These are phyloP conservation scores for Articulospora tetracladia DNA, from an alignment of 495 filamentous ascomycete species.

Conservation along the genomic window DNA sequence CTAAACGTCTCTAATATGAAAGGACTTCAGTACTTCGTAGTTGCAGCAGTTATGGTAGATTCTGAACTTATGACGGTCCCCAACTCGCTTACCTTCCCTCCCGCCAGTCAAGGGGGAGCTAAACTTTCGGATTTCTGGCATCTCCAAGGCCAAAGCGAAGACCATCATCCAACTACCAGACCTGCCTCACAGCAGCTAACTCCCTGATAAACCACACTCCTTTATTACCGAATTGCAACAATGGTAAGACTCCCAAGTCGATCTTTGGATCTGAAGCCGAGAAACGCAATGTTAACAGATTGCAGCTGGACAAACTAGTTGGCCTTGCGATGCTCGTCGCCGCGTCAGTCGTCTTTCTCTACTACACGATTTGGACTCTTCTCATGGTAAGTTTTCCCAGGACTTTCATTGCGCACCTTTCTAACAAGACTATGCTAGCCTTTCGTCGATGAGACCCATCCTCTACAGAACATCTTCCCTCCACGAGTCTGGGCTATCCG, in stretches of 20 bases:
- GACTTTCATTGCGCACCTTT: conserved; percentile 2
- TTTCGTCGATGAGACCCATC: conserved; percentile 92
- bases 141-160: background rate
- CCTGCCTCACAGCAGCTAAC: conserved; percentile 39
- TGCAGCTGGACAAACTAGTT: conserved; percentile 88
- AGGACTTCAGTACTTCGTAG: too few species aligned
- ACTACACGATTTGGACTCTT: conserved; percentile 98
- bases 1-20: too few species aligned
- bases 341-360: conserved; percentile 93
- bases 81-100: background rate
- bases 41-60: too few species aligned
- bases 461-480: conserved; percentile 91
- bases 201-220: conserved; percentile 10
- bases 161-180: background rate
- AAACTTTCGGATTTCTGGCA: background rate
- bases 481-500: conserved; percentile 98
- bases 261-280: conserved; percentile 8
- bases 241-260: conserved; percentile 14
- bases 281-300: conserved; percentile 1
- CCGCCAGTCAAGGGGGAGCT: background rate
- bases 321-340: conserved; percentile 97
- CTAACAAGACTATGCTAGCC: conserved; percentile 51
- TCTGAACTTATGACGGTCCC: too few species aligned
- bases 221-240: conserved; percentile 19
- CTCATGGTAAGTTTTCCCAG: conserved; percentile 66